Evolutionary conservation across 129 eudicot genomes (phyloP).

Genomic region (Gnaphalium uliginosum): DNA sequence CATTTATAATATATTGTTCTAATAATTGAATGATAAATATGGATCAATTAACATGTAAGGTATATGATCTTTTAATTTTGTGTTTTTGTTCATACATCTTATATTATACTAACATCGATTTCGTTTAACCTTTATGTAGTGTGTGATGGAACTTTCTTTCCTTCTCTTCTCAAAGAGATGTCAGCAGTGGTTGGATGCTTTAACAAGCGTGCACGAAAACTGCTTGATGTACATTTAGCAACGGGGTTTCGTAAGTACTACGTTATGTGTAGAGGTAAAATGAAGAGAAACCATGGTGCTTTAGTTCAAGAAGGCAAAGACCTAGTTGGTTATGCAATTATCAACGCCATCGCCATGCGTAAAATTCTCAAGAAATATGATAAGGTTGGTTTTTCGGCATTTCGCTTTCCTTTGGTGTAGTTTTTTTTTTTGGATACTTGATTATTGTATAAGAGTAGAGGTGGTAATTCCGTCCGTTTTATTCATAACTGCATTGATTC

Average conservation of each 20-base stretch:
- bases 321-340: conserved; percentile 74
- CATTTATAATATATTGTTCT: neutral
- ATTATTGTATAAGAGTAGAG: neutral
- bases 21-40: neutral
- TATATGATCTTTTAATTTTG: neutral
- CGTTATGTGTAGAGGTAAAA: conserved; percentile 58
- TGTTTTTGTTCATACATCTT: neutral
- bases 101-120: neutral
- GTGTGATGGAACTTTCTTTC: conserved; percentile 90
- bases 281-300: conserved; percentile 54
- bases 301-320: conserved; percentile 76
- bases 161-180: conserved; percentile 82
- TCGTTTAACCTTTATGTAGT: conserved; percentile 41
- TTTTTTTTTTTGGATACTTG: neutral
- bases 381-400: conserved; percentile 52
- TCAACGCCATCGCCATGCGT: conserved; percentile 83
- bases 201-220: conserved; percentile 65
- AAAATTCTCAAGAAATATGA: conserved; percentile 94
- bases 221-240: conserved; percentile 80
- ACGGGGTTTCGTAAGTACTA: conserved; percentile 71
- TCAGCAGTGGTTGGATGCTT: conserved; percentile 79
- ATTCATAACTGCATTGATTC: neutral
- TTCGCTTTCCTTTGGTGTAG: neutral
- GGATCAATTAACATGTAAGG: neutral
- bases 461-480: neutral